Evolutionary conservation across 768 basidiomycete species (phyloP).

Genomic region (Mrakia gelida): DNA sequence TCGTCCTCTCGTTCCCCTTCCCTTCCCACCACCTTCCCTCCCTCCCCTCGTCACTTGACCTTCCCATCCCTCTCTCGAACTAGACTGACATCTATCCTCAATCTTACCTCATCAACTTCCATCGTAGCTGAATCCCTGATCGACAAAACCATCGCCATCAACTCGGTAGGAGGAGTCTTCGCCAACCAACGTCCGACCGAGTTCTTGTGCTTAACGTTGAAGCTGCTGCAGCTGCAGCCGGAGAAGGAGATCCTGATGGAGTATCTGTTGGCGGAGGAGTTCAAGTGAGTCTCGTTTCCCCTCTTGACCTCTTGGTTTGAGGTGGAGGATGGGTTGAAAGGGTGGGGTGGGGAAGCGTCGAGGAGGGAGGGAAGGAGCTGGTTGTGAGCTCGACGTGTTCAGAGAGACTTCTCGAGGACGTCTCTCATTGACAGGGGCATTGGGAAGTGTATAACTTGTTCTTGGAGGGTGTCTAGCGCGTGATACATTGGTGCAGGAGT

Average conservation of each 20-base stretch:
- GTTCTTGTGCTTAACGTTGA: slow-evolving; percentile 85
- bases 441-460: too few relatives aligned
- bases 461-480: too few relatives aligned
- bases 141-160: slow-evolving; percentile 81
- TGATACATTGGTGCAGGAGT: too few relatives aligned
- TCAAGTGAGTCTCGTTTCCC: slow-evolving; percentile 66
- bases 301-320: too few relatives aligned
- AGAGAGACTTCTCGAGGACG: too few relatives aligned
- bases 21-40: not conserved
- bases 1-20: not conserved
- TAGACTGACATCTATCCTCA: not conserved
- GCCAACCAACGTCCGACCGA: slow-evolving; percentile 92
- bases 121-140: slow-evolving; percentile 84
- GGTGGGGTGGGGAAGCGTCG: not conserved
- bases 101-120: not conserved
- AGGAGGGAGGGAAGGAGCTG: not conserved
- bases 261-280: slow-evolving; percentile 92
- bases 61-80: not conserved
- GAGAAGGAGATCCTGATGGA: slow-evolving; percentile 96
- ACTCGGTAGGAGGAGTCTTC: slow-evolving; percentile 85
- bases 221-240: slow-evolving; percentile 93
- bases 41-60: not conserved
- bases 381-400: too few relatives aligned
- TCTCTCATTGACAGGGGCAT: too few relatives aligned
- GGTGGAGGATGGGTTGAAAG: too few relatives aligned